Evolutionary conservation across 2,329 filamentous ascomycete genomes (phyloP).

Genomic region (Alternaria dauci): DNA sequence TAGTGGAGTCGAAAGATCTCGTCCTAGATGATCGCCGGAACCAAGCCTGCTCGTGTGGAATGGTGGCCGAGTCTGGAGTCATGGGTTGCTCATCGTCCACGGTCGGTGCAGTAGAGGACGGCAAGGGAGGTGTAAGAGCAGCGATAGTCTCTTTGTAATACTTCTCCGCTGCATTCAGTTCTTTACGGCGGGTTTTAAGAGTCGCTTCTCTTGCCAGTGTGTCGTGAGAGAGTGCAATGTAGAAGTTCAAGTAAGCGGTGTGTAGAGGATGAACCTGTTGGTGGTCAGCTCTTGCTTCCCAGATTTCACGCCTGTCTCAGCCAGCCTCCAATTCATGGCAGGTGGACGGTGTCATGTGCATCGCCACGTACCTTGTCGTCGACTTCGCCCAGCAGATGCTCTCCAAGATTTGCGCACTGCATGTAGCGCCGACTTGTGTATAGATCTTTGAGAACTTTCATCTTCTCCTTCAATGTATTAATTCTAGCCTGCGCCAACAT

Average conservation of each 20-base stretch:
- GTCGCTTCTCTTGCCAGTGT: slow-evolving; percentile 47
- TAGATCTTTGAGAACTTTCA: slow-evolving; percentile 41
- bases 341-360: not conserved
- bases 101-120: slow-evolving; percentile 17
- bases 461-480: slow-evolving; percentile 33
- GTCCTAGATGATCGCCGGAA: slow-evolving; percentile 27
- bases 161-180: slow-evolving; percentile 46
- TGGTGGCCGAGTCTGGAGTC: slow-evolving; percentile 31
- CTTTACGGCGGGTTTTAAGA: slow-evolving; percentile 38
- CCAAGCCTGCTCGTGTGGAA: slow-evolving; percentile 18
- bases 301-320: not conserved
- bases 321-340: not conserved
- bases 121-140: slow-evolving; percentile 22
- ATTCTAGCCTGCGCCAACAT: slow-evolving; percentile 31
- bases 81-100: slow-evolving; percentile 26
- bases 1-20: slow-evolving; percentile 31
- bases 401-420: slow-evolving; percentile 45
- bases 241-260: slow-evolving; percentile 49
- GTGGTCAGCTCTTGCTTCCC: slow-evolving; percentile 8
- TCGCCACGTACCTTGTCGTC: slow-evolving; percentile 31
- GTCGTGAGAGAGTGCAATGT: slow-evolving; percentile 50
- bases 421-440: slow-evolving; percentile 47
- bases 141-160: slow-evolving; percentile 46
- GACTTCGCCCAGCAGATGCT: slow-evolving; percentile 33
- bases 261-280: slow-evolving; percentile 47